Conservation (phyloP, 192 early-diverging fungal species). For the Coemansia sp. region DNA sequence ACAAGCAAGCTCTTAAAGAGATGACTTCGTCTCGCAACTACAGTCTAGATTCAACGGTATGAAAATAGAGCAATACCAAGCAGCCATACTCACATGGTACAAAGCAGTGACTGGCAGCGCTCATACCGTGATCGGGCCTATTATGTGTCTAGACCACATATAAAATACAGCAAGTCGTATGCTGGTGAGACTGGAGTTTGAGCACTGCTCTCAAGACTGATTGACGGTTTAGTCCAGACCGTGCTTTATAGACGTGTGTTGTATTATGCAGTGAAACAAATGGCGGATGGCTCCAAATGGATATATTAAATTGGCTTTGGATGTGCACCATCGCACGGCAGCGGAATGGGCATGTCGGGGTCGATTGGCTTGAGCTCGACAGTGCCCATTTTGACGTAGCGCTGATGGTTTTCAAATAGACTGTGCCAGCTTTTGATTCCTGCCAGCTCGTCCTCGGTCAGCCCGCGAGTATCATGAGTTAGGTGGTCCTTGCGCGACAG, state of each 20-base stretch:
- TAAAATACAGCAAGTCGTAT: no score
- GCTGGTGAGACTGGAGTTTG: no score
- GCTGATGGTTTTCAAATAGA: slow-evolving; percentile 85
- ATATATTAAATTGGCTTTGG: slow-evolving; percentile 37
- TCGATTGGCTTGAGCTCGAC: slow-evolving; percentile 83
- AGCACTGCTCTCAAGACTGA: no score
- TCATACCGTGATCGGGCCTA: no score
- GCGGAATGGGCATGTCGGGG: slow-evolving; percentile 77
- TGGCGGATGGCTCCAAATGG: not conserved
- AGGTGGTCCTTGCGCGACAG: slow-evolving; percentile 76
- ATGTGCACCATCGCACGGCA: slow-evolving; percentile 65
- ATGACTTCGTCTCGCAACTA: no score
- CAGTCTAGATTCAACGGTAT: no score
- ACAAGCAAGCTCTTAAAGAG: no score
- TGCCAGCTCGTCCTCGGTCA: slow-evolving; percentile 71
- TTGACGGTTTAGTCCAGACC: no score
- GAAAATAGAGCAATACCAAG: no score
- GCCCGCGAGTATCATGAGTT: slow-evolving; percentile 90
- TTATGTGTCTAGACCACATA: no score
- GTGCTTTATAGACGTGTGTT: not conserved
- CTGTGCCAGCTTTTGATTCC: slow-evolving; percentile 78
- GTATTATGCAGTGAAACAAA: not conserved
- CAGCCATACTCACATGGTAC: no score
- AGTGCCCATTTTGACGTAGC: slow-evolving; percentile 82
- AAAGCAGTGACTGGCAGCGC: no score